Evolutionary conservation across 768 basidiomycete genomes (phyloP).

Genomic region (Collybia sordida): DNA sequence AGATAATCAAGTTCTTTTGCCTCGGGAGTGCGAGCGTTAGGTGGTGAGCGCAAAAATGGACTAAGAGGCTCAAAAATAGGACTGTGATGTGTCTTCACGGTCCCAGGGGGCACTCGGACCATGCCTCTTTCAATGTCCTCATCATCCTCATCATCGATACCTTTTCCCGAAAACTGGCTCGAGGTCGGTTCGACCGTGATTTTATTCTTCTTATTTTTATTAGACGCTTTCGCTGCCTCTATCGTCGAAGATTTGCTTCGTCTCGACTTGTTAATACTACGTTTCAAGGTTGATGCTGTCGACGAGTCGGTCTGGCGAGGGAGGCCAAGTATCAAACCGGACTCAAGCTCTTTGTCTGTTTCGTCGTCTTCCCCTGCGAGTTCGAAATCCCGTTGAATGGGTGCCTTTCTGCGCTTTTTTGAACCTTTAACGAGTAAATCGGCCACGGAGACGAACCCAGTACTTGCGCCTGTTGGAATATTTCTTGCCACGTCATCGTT

Average conservation of each 20-base stretch:
- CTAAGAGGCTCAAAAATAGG: not conserved
- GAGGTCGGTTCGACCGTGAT: slow-evolving; percentile 21
- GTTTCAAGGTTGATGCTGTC: slow-evolving; percentile 27
- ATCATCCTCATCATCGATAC: slow-evolving; percentile 54
- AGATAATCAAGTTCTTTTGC: slow-evolving; percentile 8
- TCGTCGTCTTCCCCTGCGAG: slow-evolving; percentile 63
- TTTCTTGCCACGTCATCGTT: slow-evolving; percentile 68
- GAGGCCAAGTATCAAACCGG: slow-evolving; percentile 41
- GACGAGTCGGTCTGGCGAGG: slow-evolving; percentile 55
- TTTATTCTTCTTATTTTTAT: slow-evolving; percentile 23
- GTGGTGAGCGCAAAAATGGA: not conserved
- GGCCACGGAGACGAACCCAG: slow-evolving; percentile 69
- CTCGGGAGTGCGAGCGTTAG: slow-evolving; percentile 1
- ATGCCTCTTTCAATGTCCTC: slow-evolving; percentile 51
- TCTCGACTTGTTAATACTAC: slow-evolving; percentile 25
- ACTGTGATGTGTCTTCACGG: not conserved
- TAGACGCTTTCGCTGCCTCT: slow-evolving; percentile 25
- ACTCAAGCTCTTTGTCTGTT: slow-evolving; percentile 65
- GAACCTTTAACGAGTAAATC: slow-evolving; percentile 56
- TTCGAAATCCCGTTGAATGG: slow-evolving; percentile 44
- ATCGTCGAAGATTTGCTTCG: slow-evolving; percentile 48
- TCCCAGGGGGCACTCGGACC: slow-evolving; percentile 9
- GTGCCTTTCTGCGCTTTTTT: slow-evolving; percentile 42
- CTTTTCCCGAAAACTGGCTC: slow-evolving; percentile 45
- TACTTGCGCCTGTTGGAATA: slow-evolving; percentile 70